These are phyloP conservation scores for Cinnamomum micranthum DNA, from an alignment of 164 flowering plant genomes.

Conservation along the genomic window DNA sequence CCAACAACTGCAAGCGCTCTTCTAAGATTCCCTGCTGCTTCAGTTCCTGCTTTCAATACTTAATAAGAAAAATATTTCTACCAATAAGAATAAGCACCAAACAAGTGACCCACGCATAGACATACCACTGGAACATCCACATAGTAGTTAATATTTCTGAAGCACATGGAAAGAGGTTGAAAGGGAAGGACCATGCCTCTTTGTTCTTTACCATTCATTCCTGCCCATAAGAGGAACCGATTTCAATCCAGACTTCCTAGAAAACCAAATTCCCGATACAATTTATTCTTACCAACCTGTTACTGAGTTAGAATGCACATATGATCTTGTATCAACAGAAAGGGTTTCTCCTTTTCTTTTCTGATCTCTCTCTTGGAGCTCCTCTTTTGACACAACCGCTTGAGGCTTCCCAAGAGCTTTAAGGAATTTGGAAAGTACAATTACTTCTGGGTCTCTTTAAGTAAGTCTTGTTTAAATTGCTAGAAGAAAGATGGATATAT, in stretches of 20 bases:
- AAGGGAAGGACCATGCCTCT: constrained; percentile 99
- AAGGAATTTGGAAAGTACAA: background rate
- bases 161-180: constrained; percentile 89
- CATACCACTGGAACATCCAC: constrained; percentile 88
- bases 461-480: background rate
- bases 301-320: constrained; percentile 59
- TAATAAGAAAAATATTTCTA: constrained; percentile 7
- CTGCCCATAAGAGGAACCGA: constrained; percentile 28
- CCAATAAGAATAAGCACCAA: background rate
- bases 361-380: constrained; percentile 50
- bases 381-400: constrained; percentile 79
- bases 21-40: constrained; percentile 84
- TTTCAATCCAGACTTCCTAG: background rate
- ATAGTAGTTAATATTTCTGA: constrained; percentile 83
- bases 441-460: background rate
- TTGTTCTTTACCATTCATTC: constrained; percentile 41
- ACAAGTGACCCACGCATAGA: constrained; percentile 2
- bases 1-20: constrained; percentile 74
- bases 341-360: constrained; percentile 48
- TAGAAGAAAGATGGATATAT: constrained; percentile 3
- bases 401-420: constrained; percentile 81
- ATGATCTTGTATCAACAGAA: constrained; percentile 61
- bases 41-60: constrained; percentile 57
- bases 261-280: background rate
- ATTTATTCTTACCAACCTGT: constrained; percentile 36